Conservation (phyloP, 2,329 filamentous ascomycete species). For the Monosporascus sp. region DNA sequence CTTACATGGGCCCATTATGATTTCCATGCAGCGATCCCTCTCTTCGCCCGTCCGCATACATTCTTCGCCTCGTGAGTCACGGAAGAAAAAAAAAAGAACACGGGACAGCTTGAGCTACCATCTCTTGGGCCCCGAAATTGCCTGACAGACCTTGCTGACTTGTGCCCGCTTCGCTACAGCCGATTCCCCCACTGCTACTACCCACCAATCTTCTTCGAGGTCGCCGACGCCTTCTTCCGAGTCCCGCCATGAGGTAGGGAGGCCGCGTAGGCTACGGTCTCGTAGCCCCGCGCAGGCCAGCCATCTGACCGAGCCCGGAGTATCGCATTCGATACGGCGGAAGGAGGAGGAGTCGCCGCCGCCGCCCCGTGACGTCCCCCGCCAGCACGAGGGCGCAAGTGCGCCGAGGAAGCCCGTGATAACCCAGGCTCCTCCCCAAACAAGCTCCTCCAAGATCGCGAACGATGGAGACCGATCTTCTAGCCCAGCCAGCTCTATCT, state of each 20-base stretch:
- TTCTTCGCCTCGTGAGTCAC: conserved; percentile 54
- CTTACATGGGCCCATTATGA: conserved; percentile 48
- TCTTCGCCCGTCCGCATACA: conserved; percentile 57
- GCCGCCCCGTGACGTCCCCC: conserved; percentile 15
- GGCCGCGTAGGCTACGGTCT: conserved; percentile 46
- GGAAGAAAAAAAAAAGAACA: conserved; percentile 3
- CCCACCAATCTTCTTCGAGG: conserved; percentile 40
- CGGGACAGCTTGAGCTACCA: conserved; percentile 5
- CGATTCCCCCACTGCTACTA: conserved; percentile 43
- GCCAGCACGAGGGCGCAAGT: conserved; percentile 24
- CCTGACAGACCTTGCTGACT: conserved; percentile 12
- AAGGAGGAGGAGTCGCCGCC: conserved; percentile 32
- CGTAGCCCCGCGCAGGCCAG: conserved; percentile 41
- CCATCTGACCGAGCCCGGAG: conserved; percentile 39
- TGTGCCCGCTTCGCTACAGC: conserved; percentile 31
- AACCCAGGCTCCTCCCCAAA: conserved; percentile 31
- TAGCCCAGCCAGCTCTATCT: conserved; percentile 26
- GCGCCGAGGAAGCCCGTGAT: conserved; percentile 44
- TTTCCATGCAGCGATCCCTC: conserved; percentile 56
- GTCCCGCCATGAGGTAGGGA: conserved; percentile 43
- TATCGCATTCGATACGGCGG: conserved; percentile 37
- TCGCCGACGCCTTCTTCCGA: conserved; percentile 52
- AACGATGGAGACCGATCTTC: conserved; percentile 22
- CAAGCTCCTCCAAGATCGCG: conserved; percentile 7
- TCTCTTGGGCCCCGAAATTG: conserved; percentile 5